phyloP scores from a whole-genome alignment of 2,329 filamentous ascomycete genomes.

The Ustilaginoidea virens region DNA sequence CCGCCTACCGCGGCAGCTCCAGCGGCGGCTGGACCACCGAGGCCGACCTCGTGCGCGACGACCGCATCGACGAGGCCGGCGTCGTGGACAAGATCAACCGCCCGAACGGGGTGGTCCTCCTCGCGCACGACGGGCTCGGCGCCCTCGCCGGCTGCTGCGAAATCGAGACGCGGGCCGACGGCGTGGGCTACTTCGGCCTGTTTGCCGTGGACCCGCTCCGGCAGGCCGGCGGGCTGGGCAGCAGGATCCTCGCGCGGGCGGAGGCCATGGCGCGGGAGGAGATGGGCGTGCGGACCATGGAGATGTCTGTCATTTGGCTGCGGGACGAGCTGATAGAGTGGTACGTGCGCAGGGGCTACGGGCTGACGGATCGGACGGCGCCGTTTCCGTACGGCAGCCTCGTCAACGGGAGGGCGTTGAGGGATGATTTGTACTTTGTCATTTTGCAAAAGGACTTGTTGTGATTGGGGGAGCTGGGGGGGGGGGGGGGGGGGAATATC shows the following conservation, averaged over 20 bases:
- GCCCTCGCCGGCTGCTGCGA: conserved; percentile 28
- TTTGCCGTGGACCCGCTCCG: conserved; percentile 28
- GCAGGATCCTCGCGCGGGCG: conserved; percentile 22
- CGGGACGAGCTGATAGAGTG: conserved; percentile 28
- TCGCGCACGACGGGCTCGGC: conserved; percentile 16
- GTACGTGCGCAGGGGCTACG: conserved; percentile 29
- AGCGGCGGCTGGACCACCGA: conserved; percentile 32
- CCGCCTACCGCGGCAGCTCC: conserved; percentile 27
- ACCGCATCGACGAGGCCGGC: conserved; percentile 24
- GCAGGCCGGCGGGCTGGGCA: conserved; percentile 29
- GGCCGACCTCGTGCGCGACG: conserved; percentile 25
- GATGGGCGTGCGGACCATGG: conserved; percentile 20
- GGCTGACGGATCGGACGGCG: conserved; percentile 19
- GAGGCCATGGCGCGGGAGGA: conserved; percentile 20
- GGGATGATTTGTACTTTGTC: conserved; percentile 28
- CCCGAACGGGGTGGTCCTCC: conserved; percentile 20
- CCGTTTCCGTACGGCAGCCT: conserved; percentile 27
- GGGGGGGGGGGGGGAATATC: too few relatives aligned
- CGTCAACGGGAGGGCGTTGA: conserved; percentile 19
- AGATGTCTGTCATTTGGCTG: conserved; percentile 28
- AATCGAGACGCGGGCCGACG: conserved; percentile 14
- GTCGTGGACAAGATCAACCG: conserved; percentile 23
- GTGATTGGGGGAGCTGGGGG: too few relatives aligned
- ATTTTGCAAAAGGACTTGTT: conserved; percentile 24
- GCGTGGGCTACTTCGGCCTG: conserved; percentile 27